Evolutionary conservation across 257 asterid genomes (phyloP).

Genomic region (Solanum paucissectum): DNA sequence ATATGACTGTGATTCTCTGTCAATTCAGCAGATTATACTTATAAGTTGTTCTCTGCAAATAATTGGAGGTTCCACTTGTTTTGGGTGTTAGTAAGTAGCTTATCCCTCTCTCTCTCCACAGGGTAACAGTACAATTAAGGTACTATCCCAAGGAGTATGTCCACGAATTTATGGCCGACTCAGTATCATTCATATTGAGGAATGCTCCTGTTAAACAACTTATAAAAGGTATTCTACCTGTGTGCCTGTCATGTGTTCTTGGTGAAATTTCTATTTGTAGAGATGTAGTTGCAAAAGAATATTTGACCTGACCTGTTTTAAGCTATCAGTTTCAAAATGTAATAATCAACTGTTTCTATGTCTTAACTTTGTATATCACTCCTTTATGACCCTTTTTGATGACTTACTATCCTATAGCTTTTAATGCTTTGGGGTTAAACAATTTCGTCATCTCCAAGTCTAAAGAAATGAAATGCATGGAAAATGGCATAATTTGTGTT

Average conservation of each 20-base stretch:
- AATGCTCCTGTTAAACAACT: constrained; percentile 51
- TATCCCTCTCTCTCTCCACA: constrained; percentile 7
- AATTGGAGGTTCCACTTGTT: neutral
- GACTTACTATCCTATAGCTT: neutral
- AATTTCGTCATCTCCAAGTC: neutral
- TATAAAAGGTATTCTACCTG: constrained; percentile 42
- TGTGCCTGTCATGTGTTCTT: neutral
- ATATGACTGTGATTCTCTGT: neutral
- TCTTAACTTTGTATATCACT: neutral
- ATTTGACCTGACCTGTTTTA: neutral
- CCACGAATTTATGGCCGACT: constrained; percentile 79
- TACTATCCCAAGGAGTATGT: constrained; percentile 66
- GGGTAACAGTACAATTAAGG: constrained; percentile 58
- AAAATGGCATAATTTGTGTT: neutral
- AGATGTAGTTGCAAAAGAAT: neutral
- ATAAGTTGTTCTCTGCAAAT: neutral
- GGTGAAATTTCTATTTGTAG: neutral
- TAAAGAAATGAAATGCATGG: neutral
- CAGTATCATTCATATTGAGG: constrained; percentile 71
- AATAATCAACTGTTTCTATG: neutral
- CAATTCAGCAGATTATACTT: neutral
- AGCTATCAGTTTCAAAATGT: neutral
- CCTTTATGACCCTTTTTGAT: neutral
- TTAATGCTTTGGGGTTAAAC: neutral
- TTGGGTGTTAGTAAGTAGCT: neutral